These are phyloP conservation scores for Colletotrichum shisoi DNA, from an alignment of 2,329 filamentous ascomycete genomes.

Conservation along the genomic window DNA sequence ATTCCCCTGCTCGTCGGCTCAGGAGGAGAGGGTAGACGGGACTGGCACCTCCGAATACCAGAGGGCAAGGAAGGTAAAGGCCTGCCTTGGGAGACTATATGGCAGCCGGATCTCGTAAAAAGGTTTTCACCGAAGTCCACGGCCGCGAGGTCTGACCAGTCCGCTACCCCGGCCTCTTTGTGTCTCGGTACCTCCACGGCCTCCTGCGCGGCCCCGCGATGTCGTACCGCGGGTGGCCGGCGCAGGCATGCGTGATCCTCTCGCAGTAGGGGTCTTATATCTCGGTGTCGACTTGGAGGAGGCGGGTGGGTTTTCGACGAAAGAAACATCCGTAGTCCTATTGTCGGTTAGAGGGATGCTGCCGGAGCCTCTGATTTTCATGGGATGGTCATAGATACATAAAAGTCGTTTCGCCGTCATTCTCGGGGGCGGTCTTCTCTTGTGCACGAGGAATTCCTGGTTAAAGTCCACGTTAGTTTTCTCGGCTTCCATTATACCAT, in stretches of 20 bases:
- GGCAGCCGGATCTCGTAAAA: neutral
- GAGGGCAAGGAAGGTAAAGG: neutral
- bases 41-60: neutral
- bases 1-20: neutral
- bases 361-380: neutral
- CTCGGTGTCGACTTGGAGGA: conserved; percentile 60
- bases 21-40: neutral
- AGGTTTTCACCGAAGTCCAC: conserved; percentile 52
- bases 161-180: conserved; percentile 57
- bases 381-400: conserved; percentile 60
- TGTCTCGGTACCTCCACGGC: conserved; percentile 45
- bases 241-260: conserved; percentile 56
- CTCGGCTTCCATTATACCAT: neutral
- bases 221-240: conserved; percentile 53
- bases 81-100: neutral
- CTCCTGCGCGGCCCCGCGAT: conserved; percentile 42
- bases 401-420: conserved; percentile 80
- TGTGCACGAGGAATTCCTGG: conserved; percentile 9
- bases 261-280: conserved; percentile 53
- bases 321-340: conserved; percentile 90
- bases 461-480: neutral
- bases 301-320: conserved; percentile 81
- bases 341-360: conserved; percentile 41
- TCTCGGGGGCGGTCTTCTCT: conserved; percentile 48
- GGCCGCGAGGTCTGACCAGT: conserved; percentile 56